Base-by-base conservation (phyloP, 2,329 filamentous ascomycete species). In the Colletotrichum cuscutae region DNA sequence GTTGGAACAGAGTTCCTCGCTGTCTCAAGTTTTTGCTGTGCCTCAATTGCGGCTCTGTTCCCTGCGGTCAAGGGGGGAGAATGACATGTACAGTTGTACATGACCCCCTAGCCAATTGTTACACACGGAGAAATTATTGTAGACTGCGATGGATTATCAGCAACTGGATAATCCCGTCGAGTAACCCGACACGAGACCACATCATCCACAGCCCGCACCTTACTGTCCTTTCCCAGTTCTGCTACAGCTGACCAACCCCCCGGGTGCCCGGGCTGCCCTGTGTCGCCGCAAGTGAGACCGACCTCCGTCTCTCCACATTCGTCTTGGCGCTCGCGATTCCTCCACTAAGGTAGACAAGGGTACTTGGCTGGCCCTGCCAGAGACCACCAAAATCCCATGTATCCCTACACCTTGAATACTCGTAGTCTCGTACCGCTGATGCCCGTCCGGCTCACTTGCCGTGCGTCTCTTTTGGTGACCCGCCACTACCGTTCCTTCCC, bases 201-300 rank as follows among this genome's bases (percentile, higher is more conserved):
- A 35, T 35, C 11, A 12, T 35, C 32, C 32, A 35, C 11, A 35
- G 32, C 32, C 32, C 2, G 58, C 22, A 22, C n/a, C 61, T 56
- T 64, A 32, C 54, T 35, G 12, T 35, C 52, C 53, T 42, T 42
- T 63, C 59, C 65, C 49, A 22, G n/a, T 53, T 65, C 52, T 65
- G 66, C 66, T 70, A 61, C 66, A 70, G 66, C 66, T 70, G 60
- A 72, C 59, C 66, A 64, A 54, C 58, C 37, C 65, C 37, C 42
- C 42, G 42, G 61, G 49, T 5, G n/a, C 37, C 70, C 70, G 66
- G 60, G 54, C 70, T 42, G 30, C 35, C 66, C 66, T 69, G 68
- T 71, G 57, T 72, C 56, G 37, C 66, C 37, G 70, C 65, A 26
- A 54, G 52, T 59, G 58, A 72, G 69, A 72, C 69, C 52, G 15